Evolutionary conservation across 179 eudicot genomes (phyloP), one percentile per base, ranked within the genome.

Genomic region (Gypsophila paniculata): DNA sequence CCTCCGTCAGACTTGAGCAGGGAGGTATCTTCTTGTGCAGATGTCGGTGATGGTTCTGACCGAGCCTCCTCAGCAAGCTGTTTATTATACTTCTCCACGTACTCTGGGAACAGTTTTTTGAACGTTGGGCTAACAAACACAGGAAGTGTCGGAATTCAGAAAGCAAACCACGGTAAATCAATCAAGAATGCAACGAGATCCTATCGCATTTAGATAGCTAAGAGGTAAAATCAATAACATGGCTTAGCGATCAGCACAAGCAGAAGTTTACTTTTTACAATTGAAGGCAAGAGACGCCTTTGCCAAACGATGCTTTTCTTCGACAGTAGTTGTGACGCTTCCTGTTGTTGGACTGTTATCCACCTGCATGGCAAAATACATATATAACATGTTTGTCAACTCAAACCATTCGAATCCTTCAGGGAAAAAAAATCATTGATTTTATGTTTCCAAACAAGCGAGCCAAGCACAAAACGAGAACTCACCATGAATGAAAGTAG

Each of bases 401-500:
- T 48, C 46, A 64, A 32, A 49, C 26, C 34, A 73, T 39, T 15
- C 54, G 39, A 57, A 34, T 9, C 46, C 42, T 52, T 7, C 21
- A n/a, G 18, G 25, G 32, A 63, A 42, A 21, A 55, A 49, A 42
- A 60, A 59, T 2, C 25, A 44, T 14, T 14, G 32, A 42, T 44
- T 58, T 22, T 44, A 12, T 38, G 54, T 25, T 58, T 8, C 29
- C 19, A 7, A 72, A 64, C 18, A 62, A 25, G 54, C 8, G n/a
- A 25, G 14, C 55, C 32, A 68, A 49, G 39, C 19, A 8, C 8
- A 51, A n/a, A n/a, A n/a, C n/a, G 36, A 8, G 13, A 72, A 77
- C 96, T 88, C 81, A 94, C 99, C 99, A 94, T 94, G 80, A 94
- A 94, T 5, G 99, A 94, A 55, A 94, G 96, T 68, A 94, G 93